A percentile compares a stretch with the other conserved stretches of the same genome.
Conservation (phyloP, 164 flowering plant genomes). For the Amborella trichopoda region DNA sequence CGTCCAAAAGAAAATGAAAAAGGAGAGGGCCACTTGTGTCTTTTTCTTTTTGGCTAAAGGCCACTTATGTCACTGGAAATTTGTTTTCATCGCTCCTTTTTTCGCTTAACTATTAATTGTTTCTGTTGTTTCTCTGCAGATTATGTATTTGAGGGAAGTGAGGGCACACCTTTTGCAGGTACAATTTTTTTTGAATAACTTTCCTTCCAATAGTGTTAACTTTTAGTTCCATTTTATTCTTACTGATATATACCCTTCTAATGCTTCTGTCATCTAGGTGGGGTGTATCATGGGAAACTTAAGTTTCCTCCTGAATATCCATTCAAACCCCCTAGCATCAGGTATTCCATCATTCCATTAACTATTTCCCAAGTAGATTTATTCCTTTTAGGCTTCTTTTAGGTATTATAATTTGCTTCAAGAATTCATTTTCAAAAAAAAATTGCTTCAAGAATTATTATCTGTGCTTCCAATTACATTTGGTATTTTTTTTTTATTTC, state of each 20-base stretch:
- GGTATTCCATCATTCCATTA: conserved; percentile 28
- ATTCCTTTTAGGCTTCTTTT: too few relatives aligned
- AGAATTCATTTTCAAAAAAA: too few relatives aligned
- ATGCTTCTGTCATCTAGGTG: conserved; percentile 34
- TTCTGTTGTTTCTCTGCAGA: conserved; percentile 24
- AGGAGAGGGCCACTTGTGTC: neutral
- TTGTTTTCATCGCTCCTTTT: neutral
- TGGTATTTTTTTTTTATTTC: too few relatives aligned
- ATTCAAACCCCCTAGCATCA: conserved; percentile 93
- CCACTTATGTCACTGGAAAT: neutral
- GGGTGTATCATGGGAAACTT: conserved; percentile 86
- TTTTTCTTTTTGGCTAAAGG: neutral
- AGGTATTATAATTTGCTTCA: too few relatives aligned
- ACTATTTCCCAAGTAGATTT: too few relatives aligned
- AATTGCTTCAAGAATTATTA: too few relatives aligned
- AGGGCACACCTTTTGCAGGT: conserved; percentile 95
- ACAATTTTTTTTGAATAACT: conserved; percentile 3
- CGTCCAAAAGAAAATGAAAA: too few relatives aligned
- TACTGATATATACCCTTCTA: neutral
- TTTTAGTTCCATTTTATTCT: neutral
- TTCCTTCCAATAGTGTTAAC: neutral
- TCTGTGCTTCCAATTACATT: too few relatives aligned
- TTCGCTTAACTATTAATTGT: neutral
- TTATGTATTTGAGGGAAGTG: conserved; percentile 96
- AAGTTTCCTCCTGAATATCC: conserved; percentile 95